phyloP scores from a whole-genome alignment of 345 rosid genomes.

The Trapa bicornis region DNA sequence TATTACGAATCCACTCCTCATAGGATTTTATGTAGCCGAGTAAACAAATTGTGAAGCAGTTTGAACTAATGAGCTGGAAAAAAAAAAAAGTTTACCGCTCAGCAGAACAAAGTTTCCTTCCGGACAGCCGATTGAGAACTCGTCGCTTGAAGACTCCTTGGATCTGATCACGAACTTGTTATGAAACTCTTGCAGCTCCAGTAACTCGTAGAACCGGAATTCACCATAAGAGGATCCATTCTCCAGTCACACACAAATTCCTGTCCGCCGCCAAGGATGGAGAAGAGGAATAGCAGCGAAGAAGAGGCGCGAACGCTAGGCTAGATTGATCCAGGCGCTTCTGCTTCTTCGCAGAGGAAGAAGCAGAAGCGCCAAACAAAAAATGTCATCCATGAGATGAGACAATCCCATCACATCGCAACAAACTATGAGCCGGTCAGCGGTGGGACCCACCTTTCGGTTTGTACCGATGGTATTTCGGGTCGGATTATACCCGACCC shows the following conservation, averaged over 20 bases:
- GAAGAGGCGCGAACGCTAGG: not conserved
- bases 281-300: not conserved
- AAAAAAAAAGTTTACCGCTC: constrained; percentile 28
- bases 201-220: constrained; percentile 57
- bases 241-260: constrained; percentile 22
- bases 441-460: too few species aligned
- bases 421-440: too few species aligned
- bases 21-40: not conserved
- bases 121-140: constrained; percentile 62
- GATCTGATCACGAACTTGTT: constrained; percentile 67
- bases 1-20: not conserved
- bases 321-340: not conserved
- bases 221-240: constrained; percentile 22
- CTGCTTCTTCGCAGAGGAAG: not conserved
- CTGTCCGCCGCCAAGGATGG: not conserved
- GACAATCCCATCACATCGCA: too few species aligned
- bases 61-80: not conserved
- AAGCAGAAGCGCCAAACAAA: not conserved
- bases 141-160: constrained; percentile 36
- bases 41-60: not conserved
- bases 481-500: too few species aligned
- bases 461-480: too few species aligned
- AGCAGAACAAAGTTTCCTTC: constrained; percentile 54
- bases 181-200: constrained; percentile 63
- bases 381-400: too few species aligned